Conservation (phyloP, 768 basidiomycete genomes). For the Suillus subaureus region DNA sequence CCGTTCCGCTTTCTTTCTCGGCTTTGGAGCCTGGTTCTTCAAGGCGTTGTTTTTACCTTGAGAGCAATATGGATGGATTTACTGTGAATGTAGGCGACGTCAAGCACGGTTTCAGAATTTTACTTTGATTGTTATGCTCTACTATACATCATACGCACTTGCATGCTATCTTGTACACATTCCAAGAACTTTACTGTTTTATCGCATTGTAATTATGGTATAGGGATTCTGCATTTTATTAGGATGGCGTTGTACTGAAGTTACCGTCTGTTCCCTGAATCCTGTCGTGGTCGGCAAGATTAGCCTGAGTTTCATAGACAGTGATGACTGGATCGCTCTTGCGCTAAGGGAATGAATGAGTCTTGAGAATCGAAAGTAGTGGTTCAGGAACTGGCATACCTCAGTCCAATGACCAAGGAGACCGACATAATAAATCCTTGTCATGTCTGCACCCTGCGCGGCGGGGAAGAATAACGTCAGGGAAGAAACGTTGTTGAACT, state of each 20-base stretch:
- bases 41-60: background rate
- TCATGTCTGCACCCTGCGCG: slow-evolving; percentile 77
- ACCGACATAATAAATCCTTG: slow-evolving; percentile 81
- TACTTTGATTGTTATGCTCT: slow-evolving; percentile 2
- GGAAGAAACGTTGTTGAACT: slow-evolving; percentile 81
- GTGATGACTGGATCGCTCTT: slow-evolving; percentile 80
- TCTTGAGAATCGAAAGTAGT: background rate
- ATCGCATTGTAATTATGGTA: slow-evolving; percentile 4
- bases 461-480: slow-evolving; percentile 84
- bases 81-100: background rate
- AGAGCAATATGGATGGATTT: background rate
- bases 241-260: slow-evolving; percentile 48
- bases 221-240: background rate
- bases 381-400: slow-evolving; percentile 39
- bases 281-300: slow-evolving; percentile 85
- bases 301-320: slow-evolving; percentile 87
- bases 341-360: slow-evolving; percentile 46
- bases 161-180: slow-evolving; percentile 4
- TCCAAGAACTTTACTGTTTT: background rate
- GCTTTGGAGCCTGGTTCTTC: background rate
- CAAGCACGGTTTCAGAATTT: background rate
- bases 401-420: slow-evolving; percentile 83
- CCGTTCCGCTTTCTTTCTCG: background rate
- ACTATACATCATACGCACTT: slow-evolving; percentile 4
- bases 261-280: slow-evolving; percentile 76